phyloP scores from a whole-genome alignment of 331 rosid genomes.

The Prunus yedoensis region DNA sequence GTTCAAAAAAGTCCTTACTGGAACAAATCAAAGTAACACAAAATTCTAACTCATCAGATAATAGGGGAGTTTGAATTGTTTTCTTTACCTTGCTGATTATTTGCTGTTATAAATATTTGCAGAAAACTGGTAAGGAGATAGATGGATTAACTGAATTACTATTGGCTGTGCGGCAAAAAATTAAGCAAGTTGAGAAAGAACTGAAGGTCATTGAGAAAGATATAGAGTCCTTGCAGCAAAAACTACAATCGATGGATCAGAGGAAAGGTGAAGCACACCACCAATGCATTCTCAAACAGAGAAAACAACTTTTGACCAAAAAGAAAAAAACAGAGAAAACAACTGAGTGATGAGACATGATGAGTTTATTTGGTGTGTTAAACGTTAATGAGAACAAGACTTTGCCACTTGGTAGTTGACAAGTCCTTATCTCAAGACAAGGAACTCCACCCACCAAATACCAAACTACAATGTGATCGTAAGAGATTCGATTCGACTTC shows the following conservation, averaged over 20 bases:
- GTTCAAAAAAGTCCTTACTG: conserved; percentile 20
- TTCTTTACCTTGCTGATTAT: neutral
- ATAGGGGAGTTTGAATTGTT: neutral
- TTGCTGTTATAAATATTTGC: neutral
- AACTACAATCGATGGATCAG: neutral
- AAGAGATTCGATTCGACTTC: too few relatives aligned
- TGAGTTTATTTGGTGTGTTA: neutral
- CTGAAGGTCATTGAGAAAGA: conserved; percentile 13
- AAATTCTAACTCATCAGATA: neutral
- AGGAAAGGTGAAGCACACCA: conserved; percentile 30
- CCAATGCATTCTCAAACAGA: conserved; percentile 22
- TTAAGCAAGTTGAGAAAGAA: conserved; percentile 13
- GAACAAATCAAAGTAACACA: conserved; percentile 32
- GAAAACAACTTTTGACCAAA: neutral
- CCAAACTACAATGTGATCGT: neutral
- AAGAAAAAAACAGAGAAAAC: neutral
- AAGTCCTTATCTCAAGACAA: neutral
- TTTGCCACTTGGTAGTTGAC: neutral
- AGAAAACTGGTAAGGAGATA: conserved; percentile 21
- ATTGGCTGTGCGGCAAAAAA: neutral
- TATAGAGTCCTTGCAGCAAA: conserved; percentile 4
- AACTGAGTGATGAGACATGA: too few relatives aligned
- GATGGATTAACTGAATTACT: conserved; percentile 14
- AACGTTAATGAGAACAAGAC: neutral
- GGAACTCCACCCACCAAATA: neutral